These are phyloP conservation scores for Sideroxylon spinosum DNA, from an alignment of 179 eudicot genomes.

Conservation along the genomic window DNA sequence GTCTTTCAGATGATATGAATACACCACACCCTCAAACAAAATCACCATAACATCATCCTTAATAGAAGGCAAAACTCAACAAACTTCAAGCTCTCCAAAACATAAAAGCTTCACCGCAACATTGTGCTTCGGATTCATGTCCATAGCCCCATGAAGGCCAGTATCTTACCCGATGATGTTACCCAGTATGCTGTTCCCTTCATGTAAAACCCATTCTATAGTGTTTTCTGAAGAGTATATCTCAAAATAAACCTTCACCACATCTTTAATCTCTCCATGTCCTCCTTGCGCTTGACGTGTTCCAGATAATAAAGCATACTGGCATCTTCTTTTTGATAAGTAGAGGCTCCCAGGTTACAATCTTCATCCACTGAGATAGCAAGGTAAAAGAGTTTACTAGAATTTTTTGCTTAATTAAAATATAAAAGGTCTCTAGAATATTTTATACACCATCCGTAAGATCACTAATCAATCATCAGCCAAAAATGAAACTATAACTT, in stretches of 20 bases:
- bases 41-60: constrained; percentile 13
- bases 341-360: neutral
- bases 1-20: constrained; percentile 9
- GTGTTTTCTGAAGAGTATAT: constrained; percentile 24
- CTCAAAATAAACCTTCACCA: constrained; percentile 20
- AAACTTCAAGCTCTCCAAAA: neutral
- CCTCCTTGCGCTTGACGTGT: constrained; percentile 15
- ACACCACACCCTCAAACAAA: neutral
- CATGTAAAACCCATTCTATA: constrained; percentile 23
- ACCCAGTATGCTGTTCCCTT: constrained; percentile 20
- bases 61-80: constrained; percentile 19
- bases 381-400: too few species aligned
- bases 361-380: too few species aligned
- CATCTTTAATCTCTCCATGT: constrained; percentile 14
- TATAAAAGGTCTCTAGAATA: too few species aligned
- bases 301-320: neutral
- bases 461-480: too few species aligned
- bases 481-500: too few species aligned
- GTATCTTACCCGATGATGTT: constrained; percentile 12
- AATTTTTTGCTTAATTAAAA: too few species aligned
- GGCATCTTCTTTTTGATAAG: neutral
- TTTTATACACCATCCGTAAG: too few species aligned
- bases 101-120: neutral
- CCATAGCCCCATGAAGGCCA: constrained; percentile 22
- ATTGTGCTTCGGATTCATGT: constrained; percentile 18